Conservation (phyloP, 495 filamentous ascomycete species). For the Friedmanniomyces endolithicus region DNA sequence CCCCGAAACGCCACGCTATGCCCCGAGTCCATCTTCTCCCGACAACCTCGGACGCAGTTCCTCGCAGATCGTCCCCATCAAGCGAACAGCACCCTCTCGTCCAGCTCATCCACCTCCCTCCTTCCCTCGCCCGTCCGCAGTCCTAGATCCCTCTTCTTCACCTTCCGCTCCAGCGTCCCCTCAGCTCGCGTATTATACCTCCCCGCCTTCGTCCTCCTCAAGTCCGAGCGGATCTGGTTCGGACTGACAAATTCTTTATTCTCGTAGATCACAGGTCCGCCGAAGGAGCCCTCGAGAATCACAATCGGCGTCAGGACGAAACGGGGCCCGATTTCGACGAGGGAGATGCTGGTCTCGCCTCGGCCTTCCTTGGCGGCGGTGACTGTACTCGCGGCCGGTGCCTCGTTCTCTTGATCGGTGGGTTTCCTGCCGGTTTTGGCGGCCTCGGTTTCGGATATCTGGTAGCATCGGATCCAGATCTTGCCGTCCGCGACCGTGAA, state of each 20-base stretch:
- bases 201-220: conserved; percentile 60
- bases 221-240: conserved; percentile 78
- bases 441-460: conserved; percentile 71
- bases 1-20: too few relatives aligned
- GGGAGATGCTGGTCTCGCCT: conserved; percentile 55
- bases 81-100: conserved; percentile 70
- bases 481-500: conserved; percentile 90
- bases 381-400: conserved; percentile 13
- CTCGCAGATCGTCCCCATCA: conserved; percentile 33
- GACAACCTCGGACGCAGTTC: too few relatives aligned
- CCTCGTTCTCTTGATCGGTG: conserved; percentile 23
- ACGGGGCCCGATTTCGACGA: conserved; percentile 89
- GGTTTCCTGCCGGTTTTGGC: conserved; percentile 29
- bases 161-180: conserved; percentile 53
- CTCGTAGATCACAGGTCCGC: conserved; percentile 94
- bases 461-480: conserved; percentile 93
- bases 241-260: conserved; percentile 97
- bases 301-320: conserved; percentile 94
- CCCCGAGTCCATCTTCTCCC: too few relatives aligned
- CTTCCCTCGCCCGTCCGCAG: conserved; percentile 52
- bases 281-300: conserved; percentile 89
- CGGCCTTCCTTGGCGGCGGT: conserved; percentile 23
- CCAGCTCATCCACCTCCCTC: conserved; percentile 56
- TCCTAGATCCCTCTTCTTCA: conserved; percentile 64
- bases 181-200: conserved; percentile 64